These are phyloP conservation scores for Diplodia mutila DNA, from an alignment of 2,329 filamentous ascomycete species.

Conservation along the genomic window DNA sequence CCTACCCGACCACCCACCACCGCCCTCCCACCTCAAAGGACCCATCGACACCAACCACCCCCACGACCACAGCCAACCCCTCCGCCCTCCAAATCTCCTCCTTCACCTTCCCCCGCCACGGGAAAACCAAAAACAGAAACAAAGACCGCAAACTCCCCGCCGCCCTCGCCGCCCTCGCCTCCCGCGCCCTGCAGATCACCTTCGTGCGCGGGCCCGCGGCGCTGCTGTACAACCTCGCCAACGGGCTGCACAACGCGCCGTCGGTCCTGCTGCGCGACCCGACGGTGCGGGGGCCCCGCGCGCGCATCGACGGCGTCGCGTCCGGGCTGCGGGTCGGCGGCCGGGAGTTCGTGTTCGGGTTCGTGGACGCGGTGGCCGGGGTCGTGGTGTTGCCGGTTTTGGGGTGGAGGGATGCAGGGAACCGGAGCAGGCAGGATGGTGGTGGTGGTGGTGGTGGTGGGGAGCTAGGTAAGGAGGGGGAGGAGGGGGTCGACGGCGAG, in stretches of 20 bases:
- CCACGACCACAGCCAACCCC: not conserved
- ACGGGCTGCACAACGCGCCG: not conserved
- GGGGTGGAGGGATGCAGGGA: not conserved
- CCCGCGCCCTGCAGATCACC: not conserved
- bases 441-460: too few relatives aligned
- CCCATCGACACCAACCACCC: not conserved
- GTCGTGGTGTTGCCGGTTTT: not conserved
- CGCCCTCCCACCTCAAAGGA: not conserved
- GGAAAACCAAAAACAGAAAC: not conserved
- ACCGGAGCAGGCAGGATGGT: not conserved
- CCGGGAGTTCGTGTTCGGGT: not conserved
- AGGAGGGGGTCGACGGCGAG: too few relatives aligned
- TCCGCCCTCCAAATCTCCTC: not conserved
- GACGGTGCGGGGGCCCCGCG: not conserved
- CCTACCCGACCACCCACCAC: not conserved
- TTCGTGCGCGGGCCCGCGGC: not conserved
- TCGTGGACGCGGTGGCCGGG: not conserved
- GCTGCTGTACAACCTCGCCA: not conserved
- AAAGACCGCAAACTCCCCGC: not conserved
- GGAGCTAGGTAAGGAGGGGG: too few relatives aligned
- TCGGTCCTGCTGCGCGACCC: not conserved
- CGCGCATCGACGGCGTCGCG: not conserved
- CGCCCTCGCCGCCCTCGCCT: not conserved
- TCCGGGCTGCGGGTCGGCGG: not conserved
- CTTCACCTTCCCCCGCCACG: not conserved